These are phyloP conservation scores for Bryoerythrophyllum caledonicum DNA, from an alignment of 225 moss, liverwort and hornwort genomes.

Conservation along the genomic window DNA sequence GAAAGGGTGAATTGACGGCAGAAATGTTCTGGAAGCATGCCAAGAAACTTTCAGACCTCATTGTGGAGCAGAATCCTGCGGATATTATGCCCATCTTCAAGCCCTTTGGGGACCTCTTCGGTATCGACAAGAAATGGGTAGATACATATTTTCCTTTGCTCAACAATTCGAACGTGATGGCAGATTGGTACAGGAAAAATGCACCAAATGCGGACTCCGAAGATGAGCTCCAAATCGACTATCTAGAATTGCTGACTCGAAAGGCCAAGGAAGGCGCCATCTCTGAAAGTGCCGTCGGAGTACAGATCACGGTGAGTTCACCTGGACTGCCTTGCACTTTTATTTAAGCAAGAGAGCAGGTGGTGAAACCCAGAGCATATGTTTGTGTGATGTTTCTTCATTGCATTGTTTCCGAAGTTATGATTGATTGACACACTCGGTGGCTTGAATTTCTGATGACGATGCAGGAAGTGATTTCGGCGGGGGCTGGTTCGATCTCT, in stretches of 20 bases:
- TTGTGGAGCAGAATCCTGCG: neutral
- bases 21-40: neutral
- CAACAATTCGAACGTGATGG: neutral
- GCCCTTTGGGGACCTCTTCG: neutral
- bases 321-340: too few species aligned
- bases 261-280: neutral
- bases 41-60: neutral
- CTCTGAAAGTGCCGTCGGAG: neutral
- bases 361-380: too few species aligned
- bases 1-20: neutral
- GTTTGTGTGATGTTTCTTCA: too few species aligned
- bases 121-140: neutral
- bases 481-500: neutral
- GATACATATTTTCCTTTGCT: neutral
- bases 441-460: too few species aligned
- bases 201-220: neutral
- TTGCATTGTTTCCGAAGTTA: too few species aligned
- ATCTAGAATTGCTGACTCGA: neutral
- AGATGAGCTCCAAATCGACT: constrained; percentile 1
- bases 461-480: neutral
- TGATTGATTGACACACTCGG: too few species aligned
- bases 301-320: neutral
- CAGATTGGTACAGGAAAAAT: constrained; percentile 6
- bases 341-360: too few species aligned
- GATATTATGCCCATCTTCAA: constrained; percentile 2